Evolutionary conservation across 1,284 basidiomycete genomes (phyloP).

Genomic region (Puccinia novopanici): DNA sequence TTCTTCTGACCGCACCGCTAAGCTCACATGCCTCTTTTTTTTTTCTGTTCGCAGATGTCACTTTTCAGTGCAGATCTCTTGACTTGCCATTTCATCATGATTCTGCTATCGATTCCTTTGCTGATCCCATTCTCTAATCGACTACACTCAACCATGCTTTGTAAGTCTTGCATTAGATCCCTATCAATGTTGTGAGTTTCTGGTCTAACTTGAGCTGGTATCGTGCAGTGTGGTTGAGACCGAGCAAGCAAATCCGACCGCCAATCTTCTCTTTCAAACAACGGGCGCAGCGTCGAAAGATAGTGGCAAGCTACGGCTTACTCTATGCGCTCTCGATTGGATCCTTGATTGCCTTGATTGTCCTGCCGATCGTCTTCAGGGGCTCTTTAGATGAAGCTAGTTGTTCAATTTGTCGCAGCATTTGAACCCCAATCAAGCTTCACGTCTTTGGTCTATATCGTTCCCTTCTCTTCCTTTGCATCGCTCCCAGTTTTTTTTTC

Average conservation of each 20-base stretch:
- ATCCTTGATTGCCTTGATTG: conserved; percentile 47
- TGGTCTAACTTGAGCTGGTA: conserved; percentile 50
- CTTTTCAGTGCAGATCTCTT: conserved; percentile 51
- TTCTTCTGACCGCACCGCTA: background rate
- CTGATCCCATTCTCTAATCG: conserved; percentile 84
- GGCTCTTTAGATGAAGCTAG: conserved; percentile 41
- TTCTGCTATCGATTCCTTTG: conserved; percentile 76
- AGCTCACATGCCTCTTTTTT: background rate
- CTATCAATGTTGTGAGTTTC: background rate
- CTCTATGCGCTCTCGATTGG: conserved; percentile 43
- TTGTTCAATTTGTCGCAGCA: conserved; percentile 49
- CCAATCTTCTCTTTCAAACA: conserved; percentile 89
- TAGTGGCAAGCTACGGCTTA: conserved; percentile 58
- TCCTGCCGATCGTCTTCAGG: conserved; percentile 47
- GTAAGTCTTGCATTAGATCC: conserved; percentile 63
- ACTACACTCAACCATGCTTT: conserved; percentile 79
- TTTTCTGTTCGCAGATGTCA: conserved; percentile 38
- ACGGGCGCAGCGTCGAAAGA: conserved; percentile 79
- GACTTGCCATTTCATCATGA: conserved; percentile 67
- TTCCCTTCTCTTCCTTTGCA: background rate
- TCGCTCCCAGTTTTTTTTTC: background rate
- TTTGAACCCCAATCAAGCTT: conserved; percentile 2
- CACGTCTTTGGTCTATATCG: background rate
- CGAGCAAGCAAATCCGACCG: conserved; percentile 85
- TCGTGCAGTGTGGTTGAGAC: conserved; percentile 73